phyloP scores from a whole-genome alignment of 306 rosid genomes.

The Rosa rugosa region DNA sequence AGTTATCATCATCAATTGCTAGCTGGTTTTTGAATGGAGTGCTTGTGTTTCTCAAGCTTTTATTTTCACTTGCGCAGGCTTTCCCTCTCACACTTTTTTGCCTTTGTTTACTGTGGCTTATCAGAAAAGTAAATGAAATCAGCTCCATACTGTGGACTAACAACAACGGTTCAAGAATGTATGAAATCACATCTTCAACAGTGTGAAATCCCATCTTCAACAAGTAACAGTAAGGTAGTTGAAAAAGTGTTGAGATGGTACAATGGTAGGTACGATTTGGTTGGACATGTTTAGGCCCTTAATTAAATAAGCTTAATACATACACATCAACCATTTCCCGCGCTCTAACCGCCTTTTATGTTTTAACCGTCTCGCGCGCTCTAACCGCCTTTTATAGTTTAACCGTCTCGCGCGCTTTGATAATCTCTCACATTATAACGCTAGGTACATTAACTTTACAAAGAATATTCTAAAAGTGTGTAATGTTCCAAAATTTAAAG shows the following conservation, averaged over 20 bases:
- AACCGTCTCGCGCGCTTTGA: too few species aligned
- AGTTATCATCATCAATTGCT: conserved; percentile 18
- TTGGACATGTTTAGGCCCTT: not conserved
- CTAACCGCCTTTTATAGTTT: not conserved
- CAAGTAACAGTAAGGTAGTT: not conserved
- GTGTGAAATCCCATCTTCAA: not conserved
- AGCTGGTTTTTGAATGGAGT: not conserved
- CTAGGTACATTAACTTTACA: too few species aligned
- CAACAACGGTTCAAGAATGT: not conserved
- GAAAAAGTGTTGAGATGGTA: not conserved
- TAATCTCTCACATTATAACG: too few species aligned
- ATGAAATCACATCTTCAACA: not conserved
- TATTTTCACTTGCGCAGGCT: conserved; percentile 13
- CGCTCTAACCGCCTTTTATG: not conserved
- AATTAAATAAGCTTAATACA: not conserved
- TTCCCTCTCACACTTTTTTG: not conserved
- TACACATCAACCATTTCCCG: not conserved
- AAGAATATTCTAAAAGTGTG: not conserved
- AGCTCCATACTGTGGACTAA: not conserved
- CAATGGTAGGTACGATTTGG: not conserved
- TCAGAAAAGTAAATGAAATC: not conserved
- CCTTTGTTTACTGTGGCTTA: conserved; percentile 8
- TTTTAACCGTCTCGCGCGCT: not conserved
- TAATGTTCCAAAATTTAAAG: not conserved
- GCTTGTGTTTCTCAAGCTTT: not conserved